phyloP scores from a whole-genome alignment of 1,284 basidiomycete genomes.

The Fomitiporia mediterranea region DNA sequence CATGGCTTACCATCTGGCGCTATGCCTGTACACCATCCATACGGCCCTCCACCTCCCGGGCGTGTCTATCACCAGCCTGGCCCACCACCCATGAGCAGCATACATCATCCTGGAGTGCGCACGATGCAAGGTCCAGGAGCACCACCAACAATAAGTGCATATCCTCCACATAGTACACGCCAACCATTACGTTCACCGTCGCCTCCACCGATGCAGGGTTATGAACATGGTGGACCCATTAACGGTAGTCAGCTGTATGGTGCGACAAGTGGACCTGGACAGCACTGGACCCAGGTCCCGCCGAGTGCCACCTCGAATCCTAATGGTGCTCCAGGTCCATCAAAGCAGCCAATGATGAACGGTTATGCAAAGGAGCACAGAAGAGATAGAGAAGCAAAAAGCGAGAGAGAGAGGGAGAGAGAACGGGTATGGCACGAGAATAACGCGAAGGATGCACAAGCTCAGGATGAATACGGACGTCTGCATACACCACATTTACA shows the following conservation, averaged over 20 bases:
- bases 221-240: constrained; percentile 15
- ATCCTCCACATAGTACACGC: constrained; percentile 11
- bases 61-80: constrained; percentile 16
- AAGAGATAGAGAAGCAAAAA: constrained; percentile 11
- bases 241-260: constrained; percentile 16
- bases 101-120: constrained; percentile 15
- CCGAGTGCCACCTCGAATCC: constrained; percentile 1
- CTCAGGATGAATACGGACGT: constrained; percentile 11
- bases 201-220: constrained; percentile 10
- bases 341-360: constrained; percentile 18
- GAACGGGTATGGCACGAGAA: constrained; percentile 19
- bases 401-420: constrained; percentile 20
- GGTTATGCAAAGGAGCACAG: constrained; percentile 20
- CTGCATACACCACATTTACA: constrained; percentile 13
- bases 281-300: constrained; percentile 18
- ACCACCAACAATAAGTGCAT: constrained; percentile 5
- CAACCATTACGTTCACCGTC: constrained; percentile 15
- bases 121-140: constrained; percentile 15
- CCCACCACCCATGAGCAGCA: constrained; percentile 17
- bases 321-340: constrained; percentile 16
- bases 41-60: constrained; percentile 12
- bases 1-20: constrained; percentile 9
- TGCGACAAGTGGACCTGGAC: constrained; percentile 18
- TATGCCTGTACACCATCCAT: constrained; percentile 8
- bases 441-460: constrained; percentile 15